phyloP scores from a whole-genome alignment of 768 basidiomycete species.

The Phylloporus scabripes region DNA sequence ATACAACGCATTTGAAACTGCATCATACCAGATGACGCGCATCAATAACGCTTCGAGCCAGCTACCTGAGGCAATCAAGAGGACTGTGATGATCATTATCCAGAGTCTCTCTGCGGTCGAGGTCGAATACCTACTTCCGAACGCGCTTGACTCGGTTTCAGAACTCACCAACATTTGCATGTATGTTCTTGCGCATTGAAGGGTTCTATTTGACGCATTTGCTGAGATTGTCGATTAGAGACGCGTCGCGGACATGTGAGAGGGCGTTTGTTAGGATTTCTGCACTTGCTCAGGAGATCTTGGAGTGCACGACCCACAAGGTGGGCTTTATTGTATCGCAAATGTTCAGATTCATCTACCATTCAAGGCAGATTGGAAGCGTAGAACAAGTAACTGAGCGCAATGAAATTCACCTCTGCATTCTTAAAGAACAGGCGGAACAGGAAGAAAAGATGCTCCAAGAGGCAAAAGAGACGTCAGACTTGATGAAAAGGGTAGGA shows the following conservation, averaged over 20 bases:
- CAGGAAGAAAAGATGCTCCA: constrained; percentile 11
- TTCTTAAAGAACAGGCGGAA: constrained; percentile 11
- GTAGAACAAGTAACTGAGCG: constrained; percentile 9
- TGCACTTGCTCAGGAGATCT: constrained; percentile 15
- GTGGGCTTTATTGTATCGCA: neutral
- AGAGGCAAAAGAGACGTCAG: constrained; percentile 13
- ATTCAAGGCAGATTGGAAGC: constrained; percentile 4
- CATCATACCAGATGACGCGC: constrained; percentile 17
- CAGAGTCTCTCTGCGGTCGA: constrained; percentile 8
- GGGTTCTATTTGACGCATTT: neutral
- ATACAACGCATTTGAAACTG: constrained; percentile 18
- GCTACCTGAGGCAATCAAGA: constrained; percentile 14
- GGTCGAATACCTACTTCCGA: constrained; percentile 14
- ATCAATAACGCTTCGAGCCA: constrained; percentile 18
- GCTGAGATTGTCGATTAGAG: constrained; percentile 1
- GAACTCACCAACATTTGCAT: constrained; percentile 17
- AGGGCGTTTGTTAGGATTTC: constrained; percentile 12
- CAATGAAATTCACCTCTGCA: constrained; percentile 14
- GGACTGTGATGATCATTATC: constrained; percentile 12
- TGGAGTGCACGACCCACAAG: constrained; percentile 18
- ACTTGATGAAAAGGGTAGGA: constrained; percentile 15
- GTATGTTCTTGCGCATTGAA: neutral
- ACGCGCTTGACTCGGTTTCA: constrained; percentile 15
- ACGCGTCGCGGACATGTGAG: constrained; percentile 14
- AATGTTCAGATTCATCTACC: neutral